phyloP scores from a whole-genome alignment of 2,329 filamentous ascomycete genomes.

The Fusarium gaditjirri region DNA sequence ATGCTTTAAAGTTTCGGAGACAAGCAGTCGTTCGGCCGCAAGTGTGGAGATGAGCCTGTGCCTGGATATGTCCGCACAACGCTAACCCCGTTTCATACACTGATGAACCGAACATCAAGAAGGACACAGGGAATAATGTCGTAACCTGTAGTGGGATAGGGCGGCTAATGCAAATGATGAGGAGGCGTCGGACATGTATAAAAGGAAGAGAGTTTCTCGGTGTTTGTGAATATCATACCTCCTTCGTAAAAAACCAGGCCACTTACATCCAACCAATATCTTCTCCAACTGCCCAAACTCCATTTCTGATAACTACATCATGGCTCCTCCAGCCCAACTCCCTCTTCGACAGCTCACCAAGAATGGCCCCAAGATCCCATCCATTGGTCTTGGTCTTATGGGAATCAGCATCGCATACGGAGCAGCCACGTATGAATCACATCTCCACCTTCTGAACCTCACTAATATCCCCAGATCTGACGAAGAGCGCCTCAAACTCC shows the following conservation, averaged over 20 bases:
- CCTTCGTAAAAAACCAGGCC: neutral
- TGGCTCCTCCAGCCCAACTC: constrained; percentile 34
- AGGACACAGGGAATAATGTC: neutral
- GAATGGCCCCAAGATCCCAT: constrained; percentile 61
- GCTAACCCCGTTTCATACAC: neutral
- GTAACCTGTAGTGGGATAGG: neutral
- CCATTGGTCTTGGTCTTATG: constrained; percentile 66
- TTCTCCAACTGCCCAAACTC: neutral
- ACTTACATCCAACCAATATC: neutral
- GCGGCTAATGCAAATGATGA: neutral
- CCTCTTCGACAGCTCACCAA: constrained; percentile 55
- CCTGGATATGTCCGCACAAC: neutral
- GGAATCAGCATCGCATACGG: constrained; percentile 55
- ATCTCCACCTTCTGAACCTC: neutral
- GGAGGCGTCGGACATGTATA: neutral
- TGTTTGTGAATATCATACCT: neutral
- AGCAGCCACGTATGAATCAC: constrained; percentile 31
- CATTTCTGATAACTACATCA: constrained; percentile 5
- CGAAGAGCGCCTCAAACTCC: constrained; percentile 60
- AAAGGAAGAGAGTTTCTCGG: neutral
- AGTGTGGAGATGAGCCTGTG: neutral
- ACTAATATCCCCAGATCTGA: constrained; percentile 53
- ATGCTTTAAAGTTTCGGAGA: constrained; percentile 12
- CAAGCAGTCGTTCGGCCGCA: constrained; percentile 23
- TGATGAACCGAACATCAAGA: neutral